Evolutionary conservation across 2,329 filamentous ascomycete genomes (phyloP).

Genomic region (Colletotrichum spinosum): DNA sequence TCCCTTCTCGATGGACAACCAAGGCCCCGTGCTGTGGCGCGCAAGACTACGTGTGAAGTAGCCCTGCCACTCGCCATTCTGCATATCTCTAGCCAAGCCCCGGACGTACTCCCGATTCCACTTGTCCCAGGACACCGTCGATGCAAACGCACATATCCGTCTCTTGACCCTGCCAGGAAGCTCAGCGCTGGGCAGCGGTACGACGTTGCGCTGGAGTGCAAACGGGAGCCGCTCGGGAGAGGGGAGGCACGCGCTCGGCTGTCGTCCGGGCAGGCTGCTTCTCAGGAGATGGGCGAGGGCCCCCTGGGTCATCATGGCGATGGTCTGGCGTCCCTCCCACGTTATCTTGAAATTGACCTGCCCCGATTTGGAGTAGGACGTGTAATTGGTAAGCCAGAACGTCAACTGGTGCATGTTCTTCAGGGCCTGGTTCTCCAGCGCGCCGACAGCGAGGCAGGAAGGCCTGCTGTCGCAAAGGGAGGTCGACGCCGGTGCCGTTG

Average conservation of each 20-base stretch:
- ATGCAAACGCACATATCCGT: background rate
- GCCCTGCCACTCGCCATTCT: background rate
- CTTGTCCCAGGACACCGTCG: background rate
- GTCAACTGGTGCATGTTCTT: background rate
- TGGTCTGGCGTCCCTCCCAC: slow-evolving; percentile 5
- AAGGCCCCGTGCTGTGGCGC: background rate
- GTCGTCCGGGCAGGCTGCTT: background rate
- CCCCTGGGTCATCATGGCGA: background rate
- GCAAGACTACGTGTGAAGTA: background rate
- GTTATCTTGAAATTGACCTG: background rate
- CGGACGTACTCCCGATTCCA: slow-evolving; percentile 5
- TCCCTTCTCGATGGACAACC: background rate
- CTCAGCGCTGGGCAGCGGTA: slow-evolving; percentile 1
- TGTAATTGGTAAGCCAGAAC: slow-evolving; percentile 1
- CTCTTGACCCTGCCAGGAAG: background rate
- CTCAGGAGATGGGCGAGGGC: background rate
- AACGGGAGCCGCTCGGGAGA: background rate
- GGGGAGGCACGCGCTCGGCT: background rate
- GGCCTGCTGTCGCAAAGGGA: background rate
- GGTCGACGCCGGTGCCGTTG: background rate
- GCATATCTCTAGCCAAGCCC: background rate
- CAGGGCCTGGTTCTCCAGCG: background rate
- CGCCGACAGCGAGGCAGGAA: background rate
- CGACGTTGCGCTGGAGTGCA: background rate
- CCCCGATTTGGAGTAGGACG: background rate